Percentiles rank a stretch among this genome's conserved stretches.
phyloP scores from a whole-genome alignment of 78 protist species.

The Dictyostelium discoideum region DNA sequence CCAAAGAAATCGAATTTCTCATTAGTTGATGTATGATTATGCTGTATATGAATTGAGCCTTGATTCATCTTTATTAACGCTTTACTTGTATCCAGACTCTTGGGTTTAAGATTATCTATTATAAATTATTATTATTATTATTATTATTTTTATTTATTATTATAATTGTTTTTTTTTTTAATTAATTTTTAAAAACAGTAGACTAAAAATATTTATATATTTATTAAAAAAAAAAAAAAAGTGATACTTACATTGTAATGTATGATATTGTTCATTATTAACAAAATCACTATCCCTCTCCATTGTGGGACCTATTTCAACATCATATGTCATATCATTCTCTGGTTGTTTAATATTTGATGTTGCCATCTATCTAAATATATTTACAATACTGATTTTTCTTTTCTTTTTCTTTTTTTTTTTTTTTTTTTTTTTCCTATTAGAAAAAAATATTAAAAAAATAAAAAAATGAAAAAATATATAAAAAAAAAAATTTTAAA shows the following conservation, averaged over 20 bases:
- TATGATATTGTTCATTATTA: slow-evolving; percentile 23
- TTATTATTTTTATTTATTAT: background rate
- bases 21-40: slow-evolving; percentile 11
- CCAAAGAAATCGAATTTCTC: slow-evolving; percentile 43
- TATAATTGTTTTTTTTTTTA: no score
- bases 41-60: slow-evolving; percentile 5
- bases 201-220: no score
- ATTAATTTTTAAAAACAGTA: no score
- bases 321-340: slow-evolving; percentile 8
- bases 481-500: background rate
- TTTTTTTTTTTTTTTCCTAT: background rate
- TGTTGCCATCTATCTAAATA: background rate
- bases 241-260: background rate
- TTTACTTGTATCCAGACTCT: slow-evolving; percentile 11
- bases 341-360: slow-evolving; percentile 14
- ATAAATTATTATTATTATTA: background rate
- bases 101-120: slow-evolving; percentile 24
- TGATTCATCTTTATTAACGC: background rate
- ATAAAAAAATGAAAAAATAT: background rate
- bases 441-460: background rate
- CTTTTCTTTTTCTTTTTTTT: background rate
- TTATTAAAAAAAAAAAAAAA: no score
- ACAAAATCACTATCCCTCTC: background rate
- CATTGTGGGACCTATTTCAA: background rate
- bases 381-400: background rate